Evolutionary conservation across 179 eudicot species (phyloP).

Genomic region (Camellia oleifera): DNA sequence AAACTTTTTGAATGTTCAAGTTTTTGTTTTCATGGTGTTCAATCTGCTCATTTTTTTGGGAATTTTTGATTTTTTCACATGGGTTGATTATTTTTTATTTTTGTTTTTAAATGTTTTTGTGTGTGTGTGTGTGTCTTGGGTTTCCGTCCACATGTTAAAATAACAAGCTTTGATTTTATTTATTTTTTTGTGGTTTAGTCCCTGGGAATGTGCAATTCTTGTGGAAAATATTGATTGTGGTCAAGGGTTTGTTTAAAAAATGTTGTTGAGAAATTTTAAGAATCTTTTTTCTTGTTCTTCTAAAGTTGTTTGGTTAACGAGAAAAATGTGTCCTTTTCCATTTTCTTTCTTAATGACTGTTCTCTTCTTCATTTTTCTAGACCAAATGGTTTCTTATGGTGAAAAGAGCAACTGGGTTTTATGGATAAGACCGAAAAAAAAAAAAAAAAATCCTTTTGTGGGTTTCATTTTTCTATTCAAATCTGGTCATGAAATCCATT

Average conservation of each 20-base stretch:
- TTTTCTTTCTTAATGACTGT: not conserved
- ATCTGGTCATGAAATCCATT: not conserved
- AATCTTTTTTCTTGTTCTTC: not conserved
- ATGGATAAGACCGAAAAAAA: not conserved
- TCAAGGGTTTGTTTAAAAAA: not conserved
- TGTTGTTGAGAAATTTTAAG: not conserved
- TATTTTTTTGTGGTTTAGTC: not conserved
- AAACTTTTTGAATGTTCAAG: not conserved
- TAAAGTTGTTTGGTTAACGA: not conserved
- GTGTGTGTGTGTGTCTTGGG: not conserved
- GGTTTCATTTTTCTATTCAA: not conserved
- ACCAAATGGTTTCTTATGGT: not conserved
- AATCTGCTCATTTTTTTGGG: not conserved
- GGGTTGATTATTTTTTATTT: not conserved
- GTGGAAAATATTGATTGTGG: not conserved
- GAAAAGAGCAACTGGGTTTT: not conserved
- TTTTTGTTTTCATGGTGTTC: not conserved
- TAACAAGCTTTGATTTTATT: not conserved
- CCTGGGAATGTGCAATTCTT: not conserved
- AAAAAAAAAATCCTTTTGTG: not conserved
- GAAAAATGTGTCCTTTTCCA: not conserved
- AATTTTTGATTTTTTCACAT: not conserved
- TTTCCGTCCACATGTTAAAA: not conserved
- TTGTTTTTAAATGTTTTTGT: not conserved
- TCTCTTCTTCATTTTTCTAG: not conserved